phyloP scores from a whole-genome alignment of 768 basidiomycete species.

The Chiua virens region DNA sequence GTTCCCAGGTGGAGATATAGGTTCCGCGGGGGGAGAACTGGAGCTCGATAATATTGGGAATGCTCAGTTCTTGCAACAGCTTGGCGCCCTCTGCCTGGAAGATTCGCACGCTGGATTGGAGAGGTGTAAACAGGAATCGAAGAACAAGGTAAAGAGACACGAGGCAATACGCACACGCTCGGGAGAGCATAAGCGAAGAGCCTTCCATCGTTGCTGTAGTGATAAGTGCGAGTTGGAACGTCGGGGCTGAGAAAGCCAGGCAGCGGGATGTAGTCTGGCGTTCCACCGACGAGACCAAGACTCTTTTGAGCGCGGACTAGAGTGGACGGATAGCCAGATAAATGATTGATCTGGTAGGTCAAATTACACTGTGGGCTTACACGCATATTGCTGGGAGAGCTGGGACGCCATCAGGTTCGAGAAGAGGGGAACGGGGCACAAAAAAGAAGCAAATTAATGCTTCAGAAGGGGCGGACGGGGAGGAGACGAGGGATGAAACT shows the following conservation, averaged over 20 bases:
- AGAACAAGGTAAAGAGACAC: constrained; percentile 9
- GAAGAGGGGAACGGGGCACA: constrained; percentile 33
- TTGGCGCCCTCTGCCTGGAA: constrained; percentile 71
- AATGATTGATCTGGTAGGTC: constrained; percentile 4
- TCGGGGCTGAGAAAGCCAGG: constrained; percentile 67
- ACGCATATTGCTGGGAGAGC: constrained; percentile 81
- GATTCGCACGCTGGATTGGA: constrained; percentile 60
- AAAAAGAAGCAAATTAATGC: constrained; percentile 81
- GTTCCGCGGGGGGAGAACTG: constrained; percentile 92
- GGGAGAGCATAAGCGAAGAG: constrained; percentile 85
- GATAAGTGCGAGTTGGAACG: constrained; percentile 68
- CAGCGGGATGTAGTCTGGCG: constrained; percentile 70
- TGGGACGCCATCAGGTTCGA: constrained; percentile 62
- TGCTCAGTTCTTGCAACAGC: constrained; percentile 70
- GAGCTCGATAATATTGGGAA: constrained; percentile 79
- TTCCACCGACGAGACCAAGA: constrained; percentile 80
- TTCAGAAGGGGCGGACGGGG: constrained; percentile 40
- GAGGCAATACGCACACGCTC: constrained; percentile 53
- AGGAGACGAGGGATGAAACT: constrained; percentile 26
- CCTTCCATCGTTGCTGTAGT: constrained; percentile 85
- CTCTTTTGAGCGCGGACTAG: constrained; percentile 94
- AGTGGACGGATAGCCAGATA: constrained; percentile 17
- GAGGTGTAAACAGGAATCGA: constrained; percentile 13
- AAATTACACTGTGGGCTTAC: constrained; percentile 46
- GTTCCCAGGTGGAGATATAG: constrained; percentile 94